Evolutionary conservation across 2,329 filamentous ascomycete species (phyloP).

Genomic region (Epichloe amarillans): DNA sequence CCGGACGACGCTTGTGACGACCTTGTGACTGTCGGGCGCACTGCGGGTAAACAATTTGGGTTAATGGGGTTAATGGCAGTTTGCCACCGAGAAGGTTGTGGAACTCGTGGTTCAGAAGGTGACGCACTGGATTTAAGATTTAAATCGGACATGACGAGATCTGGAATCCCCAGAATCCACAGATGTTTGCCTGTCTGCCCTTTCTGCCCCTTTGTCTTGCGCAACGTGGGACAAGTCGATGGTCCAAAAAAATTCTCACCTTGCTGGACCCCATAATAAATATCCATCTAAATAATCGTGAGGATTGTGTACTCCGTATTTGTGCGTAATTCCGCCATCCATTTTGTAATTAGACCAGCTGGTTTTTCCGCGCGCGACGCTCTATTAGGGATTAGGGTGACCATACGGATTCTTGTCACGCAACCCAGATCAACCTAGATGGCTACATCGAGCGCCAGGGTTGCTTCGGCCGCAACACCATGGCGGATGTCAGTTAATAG

Average conservation of each 20-base stretch:
- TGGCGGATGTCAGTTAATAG: conserved; percentile 8
- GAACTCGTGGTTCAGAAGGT: not conserved
- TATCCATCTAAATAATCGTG: not conserved
- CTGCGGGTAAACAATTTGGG: conserved; percentile 1
- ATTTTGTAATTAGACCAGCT: not conserved
- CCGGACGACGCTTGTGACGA: conserved; percentile 10
- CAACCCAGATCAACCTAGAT: conserved; percentile 4
- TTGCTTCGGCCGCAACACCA: conserved; percentile 7
- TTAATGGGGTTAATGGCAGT: no score
- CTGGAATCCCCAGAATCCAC: not conserved
- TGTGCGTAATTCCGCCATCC: not conserved
- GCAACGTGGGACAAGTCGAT: not conserved
- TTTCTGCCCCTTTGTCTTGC: not conserved
- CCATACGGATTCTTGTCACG: not conserved
- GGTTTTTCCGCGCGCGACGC: not conserved
- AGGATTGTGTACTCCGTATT: not conserved
- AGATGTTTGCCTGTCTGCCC: not conserved
- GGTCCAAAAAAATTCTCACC: not conserved
- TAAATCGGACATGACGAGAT: not conserved
- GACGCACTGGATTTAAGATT: not conserved
- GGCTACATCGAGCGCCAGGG: conserved; percentile 10
- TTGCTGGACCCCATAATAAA: not conserved
- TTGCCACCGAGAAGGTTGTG: not conserved
- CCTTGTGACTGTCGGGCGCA: not conserved
- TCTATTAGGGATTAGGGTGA: not conserved